phyloP scores from a whole-genome alignment of 495 filamentous ascomycete genomes.

The Delitschia confertaspora region DNA sequence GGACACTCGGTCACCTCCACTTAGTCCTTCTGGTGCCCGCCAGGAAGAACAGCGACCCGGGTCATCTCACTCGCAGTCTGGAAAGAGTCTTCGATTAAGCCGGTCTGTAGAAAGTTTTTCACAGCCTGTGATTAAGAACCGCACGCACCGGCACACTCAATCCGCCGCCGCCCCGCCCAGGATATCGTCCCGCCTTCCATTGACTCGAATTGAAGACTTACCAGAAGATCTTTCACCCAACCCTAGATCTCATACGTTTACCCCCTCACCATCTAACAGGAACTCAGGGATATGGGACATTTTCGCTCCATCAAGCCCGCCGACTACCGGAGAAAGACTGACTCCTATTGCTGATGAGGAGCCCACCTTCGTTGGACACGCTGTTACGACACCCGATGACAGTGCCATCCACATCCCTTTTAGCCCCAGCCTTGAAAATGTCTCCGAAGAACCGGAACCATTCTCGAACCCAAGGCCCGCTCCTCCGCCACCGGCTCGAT shows the following conservation, averaged over 20 bases:
- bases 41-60: background rate
- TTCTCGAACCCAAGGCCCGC: conserved; percentile 23
- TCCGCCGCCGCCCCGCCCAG: conserved; percentile 22
- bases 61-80: background rate
- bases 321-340: conserved; percentile 2
- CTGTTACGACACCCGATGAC: conserved; percentile 44
- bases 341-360: conserved; percentile 23
- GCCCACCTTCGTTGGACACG: conserved; percentile 31
- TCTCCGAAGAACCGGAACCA: conserved; percentile 65
- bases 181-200: conserved; percentile 18
- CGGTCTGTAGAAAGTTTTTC: conserved; percentile 31
- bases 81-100: conserved; percentile 8
- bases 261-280: conserved; percentile 1
- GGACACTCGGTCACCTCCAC: conserved; percentile 9
- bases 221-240: conserved; percentile 10
- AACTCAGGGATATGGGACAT: conserved; percentile 16
- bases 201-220: conserved; percentile 19
- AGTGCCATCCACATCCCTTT: conserved; percentile 40
- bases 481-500: conserved; percentile 14
- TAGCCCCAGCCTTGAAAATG: conserved; percentile 50
- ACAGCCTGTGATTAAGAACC: conserved; percentile 21
- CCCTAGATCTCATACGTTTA: background rate
- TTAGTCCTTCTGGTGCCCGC: conserved; percentile 6
- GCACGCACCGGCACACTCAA: conserved; percentile 19
- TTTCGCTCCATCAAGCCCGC: conserved; percentile 14